Evolutionary conservation across 108 stramenopile genomes (phyloP).

Genomic region (Epipyxis sp.): DNA sequence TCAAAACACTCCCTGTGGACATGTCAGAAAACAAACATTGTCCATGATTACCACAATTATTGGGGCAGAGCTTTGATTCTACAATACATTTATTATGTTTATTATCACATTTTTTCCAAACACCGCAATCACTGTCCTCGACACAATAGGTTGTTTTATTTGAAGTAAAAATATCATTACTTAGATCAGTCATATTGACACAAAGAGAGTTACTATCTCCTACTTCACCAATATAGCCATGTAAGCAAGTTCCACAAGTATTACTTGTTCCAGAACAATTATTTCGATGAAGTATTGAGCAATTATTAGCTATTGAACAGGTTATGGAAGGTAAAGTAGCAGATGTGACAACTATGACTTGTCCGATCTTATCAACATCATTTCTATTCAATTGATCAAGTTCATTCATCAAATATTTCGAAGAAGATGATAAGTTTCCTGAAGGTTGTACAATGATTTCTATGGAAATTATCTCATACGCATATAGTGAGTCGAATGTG

Average conservation of each 20-base stretch:
- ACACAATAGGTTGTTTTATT: no score
- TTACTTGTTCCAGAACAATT: background rate
- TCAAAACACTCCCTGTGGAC: no score
- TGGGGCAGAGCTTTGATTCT: no score
- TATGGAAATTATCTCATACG: background rate
- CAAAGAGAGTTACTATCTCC: background rate
- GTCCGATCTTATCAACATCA: no score
- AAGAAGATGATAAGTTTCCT: background rate
- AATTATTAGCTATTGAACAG: background rate
- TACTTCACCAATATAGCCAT: background rate
- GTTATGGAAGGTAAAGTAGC: background rate
- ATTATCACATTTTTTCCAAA: no score
- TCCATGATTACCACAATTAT: no score
- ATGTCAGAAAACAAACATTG: no score
- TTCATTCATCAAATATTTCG: background rate
- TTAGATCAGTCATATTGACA: no score
- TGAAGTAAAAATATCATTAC: no score
- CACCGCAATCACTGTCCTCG: no score
- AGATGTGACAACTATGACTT: background rate
- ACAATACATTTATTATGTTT: no score
- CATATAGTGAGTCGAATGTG: constrained; percentile 7
- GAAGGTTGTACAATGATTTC: constrained; percentile 3
- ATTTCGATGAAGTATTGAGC: background rate
- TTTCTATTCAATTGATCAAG: background rate
- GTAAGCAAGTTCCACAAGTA: background rate